Conservation (phyloP, 106 monocot genomes). For the Platanthera zijinensis region DNA sequence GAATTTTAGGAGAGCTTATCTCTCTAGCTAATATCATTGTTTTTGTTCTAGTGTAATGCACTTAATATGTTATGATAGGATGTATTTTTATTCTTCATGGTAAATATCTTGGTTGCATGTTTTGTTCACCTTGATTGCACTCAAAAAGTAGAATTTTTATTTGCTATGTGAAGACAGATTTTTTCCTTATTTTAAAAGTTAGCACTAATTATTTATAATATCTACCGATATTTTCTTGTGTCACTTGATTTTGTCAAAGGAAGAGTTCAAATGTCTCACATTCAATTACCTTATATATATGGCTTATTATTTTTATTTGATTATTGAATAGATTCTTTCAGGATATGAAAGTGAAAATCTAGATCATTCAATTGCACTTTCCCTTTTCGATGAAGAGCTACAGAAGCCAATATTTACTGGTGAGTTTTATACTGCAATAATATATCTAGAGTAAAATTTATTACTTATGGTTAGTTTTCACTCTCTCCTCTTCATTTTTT, state of each 20-base stretch:
- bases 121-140: too few relatives aligned
- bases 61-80: too few relatives aligned
- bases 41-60: too few relatives aligned
- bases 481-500: neutral
- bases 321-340: slow-evolving; percentile 13
- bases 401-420: slow-evolving; percentile 49
- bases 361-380: slow-evolving; percentile 80
- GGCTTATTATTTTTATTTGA: slow-evolving; percentile 2
- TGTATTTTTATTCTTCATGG: too few relatives aligned
- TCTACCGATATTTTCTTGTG: neutral
- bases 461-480: neutral
- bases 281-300: neutral
- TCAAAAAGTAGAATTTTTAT: too few relatives aligned
- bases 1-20: too few relatives aligned
- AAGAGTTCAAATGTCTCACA: neutral
- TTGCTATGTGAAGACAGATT: too few relatives aligned
- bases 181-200: too few relatives aligned
- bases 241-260: neutral
- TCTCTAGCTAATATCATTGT: too few relatives aligned
- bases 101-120: too few relatives aligned
- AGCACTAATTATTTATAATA: too few relatives aligned
- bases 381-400: slow-evolving; percentile 69
- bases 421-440: slow-evolving; percentile 17
- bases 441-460: neutral
- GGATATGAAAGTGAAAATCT: slow-evolving; percentile 67